Conservation (phyloP, 1,284 basidiomycete genomes). For the Moesziomyces aphidis region DNA sequence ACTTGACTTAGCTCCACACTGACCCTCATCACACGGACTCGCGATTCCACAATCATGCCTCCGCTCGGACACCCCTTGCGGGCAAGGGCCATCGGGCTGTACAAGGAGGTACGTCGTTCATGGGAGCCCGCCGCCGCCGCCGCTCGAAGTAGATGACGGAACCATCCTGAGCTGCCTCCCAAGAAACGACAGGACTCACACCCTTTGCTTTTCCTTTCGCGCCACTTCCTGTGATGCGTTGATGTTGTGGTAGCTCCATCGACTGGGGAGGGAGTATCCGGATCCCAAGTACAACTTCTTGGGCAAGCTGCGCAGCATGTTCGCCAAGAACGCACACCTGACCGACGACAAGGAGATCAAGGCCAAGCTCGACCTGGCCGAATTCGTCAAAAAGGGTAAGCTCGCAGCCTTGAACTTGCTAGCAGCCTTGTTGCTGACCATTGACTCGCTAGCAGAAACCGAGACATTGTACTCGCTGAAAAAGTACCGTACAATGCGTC, state of each 20-base stretch:
- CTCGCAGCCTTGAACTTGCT: not conserved
- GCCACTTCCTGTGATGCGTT: not conserved
- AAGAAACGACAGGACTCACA: no score
- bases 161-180: no score
- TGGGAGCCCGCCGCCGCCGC: no score
- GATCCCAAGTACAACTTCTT: constrained; percentile 66
- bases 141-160: no score
- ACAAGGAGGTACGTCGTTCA: constrained; percentile 63
- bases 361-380: constrained; percentile 59
- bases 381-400: constrained; percentile 63
- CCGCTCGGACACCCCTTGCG: constrained; percentile 62
- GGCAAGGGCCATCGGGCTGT: constrained; percentile 61
- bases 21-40: not conserved
- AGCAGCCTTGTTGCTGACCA: not conserved
- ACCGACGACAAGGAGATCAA: constrained; percentile 63
- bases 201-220: no score
- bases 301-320: constrained; percentile 61
- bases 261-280: constrained; percentile 65
- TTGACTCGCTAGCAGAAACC: constrained; percentile 46
- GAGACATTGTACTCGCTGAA: constrained; percentile 65
- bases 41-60: constrained; percentile 43
- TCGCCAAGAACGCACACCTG: constrained; percentile 56
- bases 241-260: constrained; percentile 62
- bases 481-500: constrained; percentile 63
- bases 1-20: not conserved